phyloP scores from a whole-genome alignment of 805 yeast genomes.

The Blastobotrys chiropterorum region DNA sequence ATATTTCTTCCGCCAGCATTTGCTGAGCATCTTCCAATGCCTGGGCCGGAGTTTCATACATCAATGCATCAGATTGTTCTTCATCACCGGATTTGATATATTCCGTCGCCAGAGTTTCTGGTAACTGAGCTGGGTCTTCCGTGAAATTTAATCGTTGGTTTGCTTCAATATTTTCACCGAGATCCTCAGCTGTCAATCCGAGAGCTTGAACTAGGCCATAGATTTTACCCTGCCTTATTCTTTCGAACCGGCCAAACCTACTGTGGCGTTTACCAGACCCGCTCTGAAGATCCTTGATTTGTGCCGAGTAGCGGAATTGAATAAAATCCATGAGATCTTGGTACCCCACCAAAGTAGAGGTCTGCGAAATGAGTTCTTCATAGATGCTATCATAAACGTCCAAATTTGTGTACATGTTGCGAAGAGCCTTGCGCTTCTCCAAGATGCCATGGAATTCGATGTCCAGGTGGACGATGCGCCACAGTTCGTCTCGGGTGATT shows the following conservation, averaged over 20 bases:
- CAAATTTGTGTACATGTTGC: constrained; percentile 39
- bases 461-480: constrained; percentile 85
- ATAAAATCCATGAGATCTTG: constrained; percentile 85
- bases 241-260: constrained; percentile 34
- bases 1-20: constrained; percentile 71
- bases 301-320: constrained; percentile 61
- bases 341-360: constrained; percentile 64
- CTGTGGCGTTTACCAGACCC: constrained; percentile 33
- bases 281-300: constrained; percentile 40
- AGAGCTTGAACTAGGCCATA: constrained; percentile 60
- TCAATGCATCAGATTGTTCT: constrained; percentile 7
- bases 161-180: constrained; percentile 74
- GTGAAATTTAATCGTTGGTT: constrained; percentile 64
- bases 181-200: constrained; percentile 73
- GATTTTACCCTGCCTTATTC: constrained; percentile 55
- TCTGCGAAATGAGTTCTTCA: constrained; percentile 48
- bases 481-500: constrained; percentile 70
- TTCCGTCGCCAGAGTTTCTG: constrained; percentile 51
- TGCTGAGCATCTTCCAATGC: constrained; percentile 71
- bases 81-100: constrained; percentile 19
- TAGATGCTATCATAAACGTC: constrained; percentile 48
- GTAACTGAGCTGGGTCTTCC: constrained; percentile 57
- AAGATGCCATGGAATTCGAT: constrained; percentile 80
- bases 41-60: constrained; percentile 31
- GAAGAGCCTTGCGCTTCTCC: constrained; percentile 62